These are phyloP conservation scores for Dillenia turbinata DNA, from an alignment of 164 flowering plant species.

Conservation along the genomic window DNA sequence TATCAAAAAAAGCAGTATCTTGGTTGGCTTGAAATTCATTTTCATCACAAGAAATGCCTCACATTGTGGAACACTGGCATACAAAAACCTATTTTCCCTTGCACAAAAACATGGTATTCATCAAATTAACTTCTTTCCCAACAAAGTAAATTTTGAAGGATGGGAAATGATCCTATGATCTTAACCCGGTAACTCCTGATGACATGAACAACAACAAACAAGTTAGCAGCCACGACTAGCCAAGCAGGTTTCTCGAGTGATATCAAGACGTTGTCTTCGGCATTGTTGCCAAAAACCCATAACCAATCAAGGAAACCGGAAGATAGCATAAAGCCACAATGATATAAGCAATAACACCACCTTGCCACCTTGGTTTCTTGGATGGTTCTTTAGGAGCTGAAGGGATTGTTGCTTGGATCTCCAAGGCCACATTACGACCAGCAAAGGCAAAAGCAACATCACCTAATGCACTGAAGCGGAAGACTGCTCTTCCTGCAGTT, in stretches of 20 bases:
- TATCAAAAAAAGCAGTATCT: conserved; percentile 39
- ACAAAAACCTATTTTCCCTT: conserved; percentile 33
- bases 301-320: conserved; percentile 56
- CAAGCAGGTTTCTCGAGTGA: conserved; percentile 47
- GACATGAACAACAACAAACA: conserved; percentile 55
- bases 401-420: conserved; percentile 71
- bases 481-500: conserved; percentile 26
- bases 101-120: neutral
- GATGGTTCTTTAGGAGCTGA: conserved; percentile 61
- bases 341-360: conserved; percentile 42
- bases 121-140: neutral
- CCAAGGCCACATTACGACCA: conserved; percentile 70
- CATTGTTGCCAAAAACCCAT: conserved; percentile 44
- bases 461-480: conserved; percentile 54
- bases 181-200: conserved; percentile 64
- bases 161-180: neutral
- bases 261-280: conserved; percentile 50
- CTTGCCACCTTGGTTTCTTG: conserved; percentile 66
- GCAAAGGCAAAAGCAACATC: conserved; percentile 67
- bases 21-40: conserved; percentile 35
- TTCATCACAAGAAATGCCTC: conserved; percentile 48
- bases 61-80: conserved; percentile 73
- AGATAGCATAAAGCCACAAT: conserved; percentile 49
- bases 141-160: neutral
- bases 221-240: conserved; percentile 55